Conservation (phyloP, 805 yeast genomes). For the Barnettozyma vustinii region DNA sequence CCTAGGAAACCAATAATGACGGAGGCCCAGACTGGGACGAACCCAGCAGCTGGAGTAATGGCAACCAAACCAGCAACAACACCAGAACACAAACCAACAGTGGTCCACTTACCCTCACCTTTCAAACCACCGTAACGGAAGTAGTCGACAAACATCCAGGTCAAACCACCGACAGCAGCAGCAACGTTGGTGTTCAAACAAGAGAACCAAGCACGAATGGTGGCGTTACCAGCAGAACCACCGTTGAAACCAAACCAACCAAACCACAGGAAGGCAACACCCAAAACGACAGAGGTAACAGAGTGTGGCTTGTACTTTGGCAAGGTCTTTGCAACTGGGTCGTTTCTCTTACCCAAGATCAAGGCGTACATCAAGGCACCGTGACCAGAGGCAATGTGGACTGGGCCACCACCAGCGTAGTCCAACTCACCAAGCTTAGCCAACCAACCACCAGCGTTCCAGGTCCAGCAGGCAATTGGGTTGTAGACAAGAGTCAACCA, state of each 20-base stretch:
- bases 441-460: slow-evolving; percentile 95
- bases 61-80: slow-evolving; percentile 91
- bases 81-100: slow-evolving; percentile 93
- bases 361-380: slow-evolving; percentile 94
- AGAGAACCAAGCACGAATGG: slow-evolving; percentile 93
- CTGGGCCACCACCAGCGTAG: slow-evolving; percentile 99
- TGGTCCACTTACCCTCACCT: slow-evolving; percentile 68
- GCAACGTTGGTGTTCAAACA: slow-evolving; percentile 90
- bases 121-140: slow-evolving; percentile 50
- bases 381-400: slow-evolving; percentile 89
- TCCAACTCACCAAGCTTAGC: slow-evolving; percentile 78
- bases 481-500: slow-evolving; percentile 96
- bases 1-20: slow-evolving; percentile 79
- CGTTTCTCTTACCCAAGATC: slow-evolving; percentile 87
- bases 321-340: slow-evolving; percentile 63
- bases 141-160: slow-evolving; percentile 92
- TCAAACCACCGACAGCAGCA: slow-evolving; percentile 86
- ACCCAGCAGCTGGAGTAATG: slow-evolving; percentile 96
- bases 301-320: slow-evolving; percentile 95
- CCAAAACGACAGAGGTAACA: slow-evolving; percentile 83
- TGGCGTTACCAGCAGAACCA: slow-evolving; percentile 92
- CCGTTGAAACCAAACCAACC: slow-evolving; percentile 99
- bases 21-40: slow-evolving; percentile 86
- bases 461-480: slow-evolving; percentile 96
- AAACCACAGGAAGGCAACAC: slow-evolving; percentile 93